Evolutionary conservation across 495 filamentous ascomycete genomes (phyloP), one percentile per base, ranked within the genome.

Genomic region (Parmelia sp.): DNA sequence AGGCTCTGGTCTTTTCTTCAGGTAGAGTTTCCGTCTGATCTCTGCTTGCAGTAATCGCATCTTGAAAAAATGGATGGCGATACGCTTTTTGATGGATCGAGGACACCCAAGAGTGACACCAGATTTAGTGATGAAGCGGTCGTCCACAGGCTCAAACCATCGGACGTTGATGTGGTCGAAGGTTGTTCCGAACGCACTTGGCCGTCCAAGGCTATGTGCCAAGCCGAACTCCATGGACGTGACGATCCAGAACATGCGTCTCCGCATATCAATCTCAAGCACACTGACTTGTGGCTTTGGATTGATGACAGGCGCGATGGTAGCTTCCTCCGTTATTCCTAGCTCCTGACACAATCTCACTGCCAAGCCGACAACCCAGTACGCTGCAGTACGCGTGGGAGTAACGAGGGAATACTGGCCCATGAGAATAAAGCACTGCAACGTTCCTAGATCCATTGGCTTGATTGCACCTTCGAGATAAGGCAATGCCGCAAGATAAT

Each of bases 361-460:
- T 21, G 90, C 91, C 40, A 92, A 83, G 17, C 93, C 93, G 49
- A 95, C 84, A 39, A 97, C 84, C 78, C 95, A 96, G 73, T 96
- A 97, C 45, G 87, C 87, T 25, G 93, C 90, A 29, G 91, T 95
- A 56, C 90, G 79, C 0, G 92, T 96, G 5, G 93, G 92, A 5
- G 92, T 96, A 45, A 96, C 75, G 44, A 96, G 79, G 14, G 93
- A 96, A 76, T 97, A 97, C 71, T 93, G 90, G 25, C 85, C 90
- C 74, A 96, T 91, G 17, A 97, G 73, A 1, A 88, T 82, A 53
- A 96, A 83, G 67, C 92, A 96, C 74, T 97, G 93, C n/a, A 97
- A 76, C 0, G 93, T 92, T 69, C 84, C 88, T 21, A 96, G 71
- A 70, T 96, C 89, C 81, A 92, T 95, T 19, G 84, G 83, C 63